phyloP scores from a whole-genome alignment of 1,139 yeast species.

The Schwanniomyces etchellsii region DNA sequence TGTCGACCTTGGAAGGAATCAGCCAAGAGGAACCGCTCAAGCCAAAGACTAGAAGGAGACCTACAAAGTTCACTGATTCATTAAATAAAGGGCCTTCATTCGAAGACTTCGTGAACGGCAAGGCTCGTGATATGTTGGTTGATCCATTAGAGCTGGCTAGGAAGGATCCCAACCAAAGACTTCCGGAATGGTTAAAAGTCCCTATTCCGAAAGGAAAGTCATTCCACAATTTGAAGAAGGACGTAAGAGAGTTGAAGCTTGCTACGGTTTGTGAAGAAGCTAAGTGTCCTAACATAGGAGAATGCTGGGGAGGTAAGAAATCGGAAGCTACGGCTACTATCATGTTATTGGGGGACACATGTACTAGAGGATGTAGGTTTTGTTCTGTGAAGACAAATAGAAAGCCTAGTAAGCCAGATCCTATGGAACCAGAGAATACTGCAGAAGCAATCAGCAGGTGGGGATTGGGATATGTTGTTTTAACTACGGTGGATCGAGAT shows the following conservation, averaged over 20 bases:
- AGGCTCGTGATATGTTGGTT: constrained; percentile 58
- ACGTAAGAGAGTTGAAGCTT: constrained; percentile 79
- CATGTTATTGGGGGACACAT: constrained; percentile 97
- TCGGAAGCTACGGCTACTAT: constrained; percentile 98
- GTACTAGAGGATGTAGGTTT: constrained; percentile 97
- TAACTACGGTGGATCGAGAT: constrained; percentile 97
- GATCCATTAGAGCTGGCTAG: constrained; percentile 72
- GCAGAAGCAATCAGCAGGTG: constrained; percentile 97
- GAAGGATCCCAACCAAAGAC: constrained; percentile 55
- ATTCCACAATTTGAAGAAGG: constrained; percentile 74
- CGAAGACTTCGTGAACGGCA: constrained; percentile 82
- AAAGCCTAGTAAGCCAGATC: constrained; percentile 83
- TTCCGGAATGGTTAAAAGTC: constrained; percentile 92
- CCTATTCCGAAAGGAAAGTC: constrained; percentile 92
- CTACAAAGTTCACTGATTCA: constrained; percentile 63
- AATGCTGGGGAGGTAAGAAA: constrained; percentile 98
- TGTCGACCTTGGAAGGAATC: constrained; percentile 1
- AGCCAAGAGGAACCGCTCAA: constrained; percentile 4
- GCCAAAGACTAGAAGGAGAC: constrained; percentile 34
- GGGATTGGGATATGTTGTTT: constrained; percentile 97
- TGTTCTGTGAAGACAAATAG: constrained; percentile 95
- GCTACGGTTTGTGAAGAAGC: constrained; percentile 99
- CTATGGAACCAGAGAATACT: constrained; percentile 94
- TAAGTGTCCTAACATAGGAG: constrained; percentile 97
- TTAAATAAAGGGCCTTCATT: constrained; percentile 87